phyloP scores from a whole-genome alignment of 2,329 filamentous ascomycete species.

The Lasiodiplodia sp. region DNA sequence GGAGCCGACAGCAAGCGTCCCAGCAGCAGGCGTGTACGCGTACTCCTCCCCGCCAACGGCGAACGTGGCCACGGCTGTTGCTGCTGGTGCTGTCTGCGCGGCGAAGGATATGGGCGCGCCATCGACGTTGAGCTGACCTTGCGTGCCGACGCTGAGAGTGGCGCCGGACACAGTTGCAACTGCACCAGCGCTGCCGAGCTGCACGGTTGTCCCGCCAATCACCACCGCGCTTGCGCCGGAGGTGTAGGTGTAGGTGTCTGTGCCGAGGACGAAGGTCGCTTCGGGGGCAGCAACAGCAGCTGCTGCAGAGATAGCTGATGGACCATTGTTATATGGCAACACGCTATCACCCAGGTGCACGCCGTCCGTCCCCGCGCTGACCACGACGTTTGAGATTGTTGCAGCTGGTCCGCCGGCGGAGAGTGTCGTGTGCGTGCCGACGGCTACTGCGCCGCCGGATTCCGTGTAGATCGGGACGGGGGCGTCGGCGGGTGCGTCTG shows the following conservation, averaged over 20 bases:
- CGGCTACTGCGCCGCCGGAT: neutral
- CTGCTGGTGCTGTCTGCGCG: neutral
- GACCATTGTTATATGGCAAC: neutral
- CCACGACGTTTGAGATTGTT: neutral
- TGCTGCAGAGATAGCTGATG: neutral
- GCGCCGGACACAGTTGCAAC: neutral
- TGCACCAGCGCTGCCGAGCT: neutral
- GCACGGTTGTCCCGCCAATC: neutral
- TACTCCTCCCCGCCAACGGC: neutral
- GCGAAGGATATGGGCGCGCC: neutral
- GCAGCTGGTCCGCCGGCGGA: slow-evolving; percentile 1
- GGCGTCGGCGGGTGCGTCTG: neutral
- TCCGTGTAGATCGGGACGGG: slow-evolving; percentile 4
- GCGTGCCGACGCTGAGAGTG: neutral
- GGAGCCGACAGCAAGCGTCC: slow-evolving; percentile 2
- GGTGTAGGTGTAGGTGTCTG: neutral
- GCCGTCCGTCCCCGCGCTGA: neutral
- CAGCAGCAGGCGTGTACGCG: neutral
- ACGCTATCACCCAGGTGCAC: neutral
- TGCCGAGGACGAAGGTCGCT: neutral
- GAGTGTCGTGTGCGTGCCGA: slow-evolving; percentile 5
- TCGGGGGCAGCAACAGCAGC: neutral
- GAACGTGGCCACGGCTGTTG: neutral
- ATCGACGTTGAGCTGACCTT: neutral
- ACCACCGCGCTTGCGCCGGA: neutral